These are phyloP conservation scores for Austroboletus festivus DNA, from an alignment of 768 basidiomycete species.

Conservation along the genomic window DNA sequence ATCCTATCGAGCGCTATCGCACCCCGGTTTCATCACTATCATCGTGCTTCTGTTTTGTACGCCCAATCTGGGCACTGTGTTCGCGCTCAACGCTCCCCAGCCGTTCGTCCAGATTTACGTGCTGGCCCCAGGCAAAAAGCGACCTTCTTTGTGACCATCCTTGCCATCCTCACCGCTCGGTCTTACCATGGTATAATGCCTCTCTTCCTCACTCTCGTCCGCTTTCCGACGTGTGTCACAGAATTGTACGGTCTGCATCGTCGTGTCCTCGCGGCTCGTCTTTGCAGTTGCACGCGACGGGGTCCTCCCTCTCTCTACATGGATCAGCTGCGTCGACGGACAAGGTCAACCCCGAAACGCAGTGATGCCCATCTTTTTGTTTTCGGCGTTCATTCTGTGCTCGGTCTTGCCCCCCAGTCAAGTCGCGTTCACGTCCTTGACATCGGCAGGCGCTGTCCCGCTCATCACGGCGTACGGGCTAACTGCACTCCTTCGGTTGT, in stretches of 20 bases:
- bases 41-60: constrained; percentile 85
- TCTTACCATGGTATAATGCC: constrained; percentile 65
- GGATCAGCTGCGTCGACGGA: constrained; percentile 74
- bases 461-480: constrained; percentile 87
- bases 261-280: constrained; percentile 83
- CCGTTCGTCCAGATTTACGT: constrained; percentile 90
- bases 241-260: constrained; percentile 88
- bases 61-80: constrained; percentile 73
- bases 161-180: constrained; percentile 83
- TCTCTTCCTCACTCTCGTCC: too few species aligned
- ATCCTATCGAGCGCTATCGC: constrained; percentile 76
- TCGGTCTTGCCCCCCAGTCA: constrained; percentile 86
- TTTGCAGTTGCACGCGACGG: constrained; percentile 94
- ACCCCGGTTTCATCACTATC: constrained; percentile 67
- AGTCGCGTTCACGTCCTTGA: constrained; percentile 88
- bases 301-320: constrained; percentile 76
- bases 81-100: constrained; percentile 80
- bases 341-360: constrained; percentile 80
- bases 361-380: constrained; percentile 81
- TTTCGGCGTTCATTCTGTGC: constrained; percentile 71
- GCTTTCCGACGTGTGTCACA: constrained; percentile 23
- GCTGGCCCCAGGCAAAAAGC: constrained; percentile 73
- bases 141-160: constrained; percentile 82
- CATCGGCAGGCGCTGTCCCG: constrained; percentile 82
- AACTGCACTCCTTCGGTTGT: constrained; percentile 71